Conservation (phyloP, 805 yeast genomes). For the Candida schatavii region DNA sequence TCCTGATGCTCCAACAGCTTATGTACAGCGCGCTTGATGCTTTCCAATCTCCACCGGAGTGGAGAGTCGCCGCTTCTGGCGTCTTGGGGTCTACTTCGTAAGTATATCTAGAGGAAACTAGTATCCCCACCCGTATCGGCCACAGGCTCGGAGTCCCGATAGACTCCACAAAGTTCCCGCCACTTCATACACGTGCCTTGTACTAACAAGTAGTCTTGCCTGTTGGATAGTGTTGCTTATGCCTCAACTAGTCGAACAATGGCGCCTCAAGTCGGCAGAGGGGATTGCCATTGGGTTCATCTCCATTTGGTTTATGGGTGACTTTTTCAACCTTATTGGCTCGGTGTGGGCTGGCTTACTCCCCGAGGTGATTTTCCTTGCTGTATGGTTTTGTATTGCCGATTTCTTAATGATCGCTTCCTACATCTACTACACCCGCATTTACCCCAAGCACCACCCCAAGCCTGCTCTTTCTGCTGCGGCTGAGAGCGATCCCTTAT, state of each 20-base stretch:
- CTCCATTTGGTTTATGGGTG: slow-evolving; percentile 70
- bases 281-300: slow-evolving; percentile 72
- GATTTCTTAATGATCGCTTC: slow-evolving; percentile 58
- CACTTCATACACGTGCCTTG: slow-evolving; percentile 6
- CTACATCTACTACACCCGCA: slow-evolving; percentile 53
- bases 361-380: slow-evolving; percentile 67
- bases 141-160: not conserved
- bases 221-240: slow-evolving; percentile 76
- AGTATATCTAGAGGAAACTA: slow-evolving; percentile 13
- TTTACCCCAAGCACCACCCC: slow-evolving; percentile 39
- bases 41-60: slow-evolving; percentile 2
- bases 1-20: too few species aligned
- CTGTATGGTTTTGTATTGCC: slow-evolving; percentile 74
- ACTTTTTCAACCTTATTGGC: slow-evolving; percentile 63
- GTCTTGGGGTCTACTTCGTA: slow-evolving; percentile 65
- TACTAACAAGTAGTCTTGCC: slow-evolving; percentile 61
- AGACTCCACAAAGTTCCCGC: not conserved
- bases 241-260: slow-evolving; percentile 79
- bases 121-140: not conserved
- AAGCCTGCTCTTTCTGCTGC: slow-evolving; percentile 15
- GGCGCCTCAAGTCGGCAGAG: slow-evolving; percentile 71
- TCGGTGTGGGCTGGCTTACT: slow-evolving; percentile 67
- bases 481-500: slow-evolving; percentile 28
- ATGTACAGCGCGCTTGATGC: not conserved
- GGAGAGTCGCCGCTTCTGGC: slow-evolving; percentile 52